Base-by-base conservation (phyloP, 163 green algal genomes). In the Scenedesmus sp. region DNA sequence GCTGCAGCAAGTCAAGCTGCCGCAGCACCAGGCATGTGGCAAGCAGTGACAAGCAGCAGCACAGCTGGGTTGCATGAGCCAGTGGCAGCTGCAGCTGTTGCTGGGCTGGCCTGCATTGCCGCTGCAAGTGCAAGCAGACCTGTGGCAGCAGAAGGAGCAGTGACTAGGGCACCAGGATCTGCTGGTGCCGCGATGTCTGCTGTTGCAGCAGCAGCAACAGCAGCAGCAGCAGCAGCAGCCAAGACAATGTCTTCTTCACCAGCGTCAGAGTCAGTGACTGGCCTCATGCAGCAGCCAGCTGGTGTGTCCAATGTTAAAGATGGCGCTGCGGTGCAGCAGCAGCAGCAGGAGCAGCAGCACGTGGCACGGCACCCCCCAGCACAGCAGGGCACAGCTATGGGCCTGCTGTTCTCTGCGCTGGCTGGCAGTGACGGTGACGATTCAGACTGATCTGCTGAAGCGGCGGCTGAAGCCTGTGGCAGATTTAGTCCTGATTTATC, bases 351-450 rank as follows among this genome's bases (percentile, higher is more conserved):
- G 65, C 65, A 76, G 65, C 65, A 76, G 65, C 15, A 26, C 16
- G 65, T 5, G 15, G 65, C 30, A 3, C 30, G 65, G 65, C 65
- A 76, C 9, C 30, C 5, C 30, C 65, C 65, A 76, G 65, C 65
- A 40, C 65, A 76, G 30, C 30, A 26, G 40, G 65, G 30, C 30
- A 76, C 65, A 76, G 65, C 65, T 1, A 76, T 76, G 65, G 65
- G 65, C 26, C 65, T 76, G 30, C 65, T 76, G 30, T 76, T 76
- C 65, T 76, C 65, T 76, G 65, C 65, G 65, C 65, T 76, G 65
- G 65, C 65, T 40, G 65, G 40, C 65, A 76, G 65, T 37, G 65
- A 76, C 18, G 65, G 30, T 76, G 65, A 76, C 40, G 30, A 76
- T 26, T 76, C 65, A 37, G 65, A 76, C 4, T 76, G 22, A 72